These are phyloP conservation scores for Stagonosporopsis chrysanthemi DNA, from an alignment of 2,329 filamentous ascomycete species.

Conservation along the genomic window DNA sequence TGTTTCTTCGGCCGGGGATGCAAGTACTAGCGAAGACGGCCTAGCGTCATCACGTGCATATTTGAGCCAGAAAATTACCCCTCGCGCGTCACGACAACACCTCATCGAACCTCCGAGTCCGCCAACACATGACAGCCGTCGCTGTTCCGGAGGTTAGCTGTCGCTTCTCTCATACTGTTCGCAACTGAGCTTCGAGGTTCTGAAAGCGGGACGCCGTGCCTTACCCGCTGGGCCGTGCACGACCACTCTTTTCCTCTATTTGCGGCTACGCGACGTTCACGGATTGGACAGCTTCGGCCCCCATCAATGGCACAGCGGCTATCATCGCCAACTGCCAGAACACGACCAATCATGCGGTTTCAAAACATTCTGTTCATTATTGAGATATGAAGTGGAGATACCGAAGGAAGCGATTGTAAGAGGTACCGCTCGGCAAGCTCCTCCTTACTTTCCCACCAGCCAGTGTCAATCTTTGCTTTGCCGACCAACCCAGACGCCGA, in stretches of 20 bases:
- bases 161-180: conserved; percentile 5
- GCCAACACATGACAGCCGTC: conserved; percentile 20
- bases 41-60: conserved; percentile 42
- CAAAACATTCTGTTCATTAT: conserved; percentile 43
- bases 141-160: conserved; percentile 6
- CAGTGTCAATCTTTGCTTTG: conserved; percentile 41
- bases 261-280: conserved; percentile 50
- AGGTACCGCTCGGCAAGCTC: conserved; percentile 46
- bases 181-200: conserved; percentile 17
- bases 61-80: conserved; percentile 40
- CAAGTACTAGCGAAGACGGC: conserved; percentile 10
- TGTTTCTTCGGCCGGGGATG: conserved; percentile 28
- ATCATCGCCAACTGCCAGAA: conserved; percentile 38
- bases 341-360: conserved; percentile 43
- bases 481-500: conserved; percentile 39
- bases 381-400: conserved; percentile 39
- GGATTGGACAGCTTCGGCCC: conserved; percentile 50
- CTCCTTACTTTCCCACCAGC: conserved; percentile 35
- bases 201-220: conserved; percentile 33
- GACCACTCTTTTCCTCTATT: conserved; percentile 48
- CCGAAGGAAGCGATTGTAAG: conserved; percentile 47
- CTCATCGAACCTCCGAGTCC: conserved; percentile 24
- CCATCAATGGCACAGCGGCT: conserved; percentile 51
- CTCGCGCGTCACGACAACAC: conserved; percentile 42
- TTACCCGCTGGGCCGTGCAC: conserved; percentile 43